Evolutionary conservation across 2,329 filamentous ascomycete species (phyloP), one percentile per base, ranked within the genome.

Genomic region (Dactylellina parvicollis): DNA sequence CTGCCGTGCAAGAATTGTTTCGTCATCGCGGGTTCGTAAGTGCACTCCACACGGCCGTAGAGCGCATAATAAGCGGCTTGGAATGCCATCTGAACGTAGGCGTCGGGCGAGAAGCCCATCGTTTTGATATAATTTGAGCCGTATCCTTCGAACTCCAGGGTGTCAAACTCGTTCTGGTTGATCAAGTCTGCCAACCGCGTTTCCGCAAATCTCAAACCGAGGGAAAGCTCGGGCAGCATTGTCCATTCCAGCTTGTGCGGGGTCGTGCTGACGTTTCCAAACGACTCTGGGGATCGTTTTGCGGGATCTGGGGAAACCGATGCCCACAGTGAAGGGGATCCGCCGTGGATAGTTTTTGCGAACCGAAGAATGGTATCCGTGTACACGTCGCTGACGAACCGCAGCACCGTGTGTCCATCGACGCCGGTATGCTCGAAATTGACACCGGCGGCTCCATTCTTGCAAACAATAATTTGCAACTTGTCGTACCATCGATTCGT

Each of bases 401-500:
- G 90, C 59, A 99, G 86, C 20, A 99, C 95, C 0, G 95, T 99
- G 80, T 99, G 95, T 0, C 95, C 95, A 78, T 99, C 95, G 3
- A 99, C 94, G 76, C 95, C 95, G 0, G 95, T 99, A 79, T 99
- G 95, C 81, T 99, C 95, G 78, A 99, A 98, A 82, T 99, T 99
- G 87, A 99, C 98, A 4, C 95, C 95, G 0, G 95, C 95, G 79
- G 92, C 96, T 66, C 95, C 95, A 81, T 98, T 99, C 83, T 96
- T 96, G 85, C 95, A 98, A 55, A 99, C 95, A 61, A 99, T 98
- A 75, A 99, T 97, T 80, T 99, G 95, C 50, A 99, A 85, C 83
- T 99, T 99, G 82, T 99, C 95, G 79, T 99, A 99, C 95, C 95
- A 99, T 74, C 95, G 86, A 81, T 99, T 99, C 12, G 94, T 97